These are phyloP conservation scores for Rhodomyrtus tomentosa DNA, from an alignment of 345 rosid genomes.

Conservation along the genomic window DNA sequence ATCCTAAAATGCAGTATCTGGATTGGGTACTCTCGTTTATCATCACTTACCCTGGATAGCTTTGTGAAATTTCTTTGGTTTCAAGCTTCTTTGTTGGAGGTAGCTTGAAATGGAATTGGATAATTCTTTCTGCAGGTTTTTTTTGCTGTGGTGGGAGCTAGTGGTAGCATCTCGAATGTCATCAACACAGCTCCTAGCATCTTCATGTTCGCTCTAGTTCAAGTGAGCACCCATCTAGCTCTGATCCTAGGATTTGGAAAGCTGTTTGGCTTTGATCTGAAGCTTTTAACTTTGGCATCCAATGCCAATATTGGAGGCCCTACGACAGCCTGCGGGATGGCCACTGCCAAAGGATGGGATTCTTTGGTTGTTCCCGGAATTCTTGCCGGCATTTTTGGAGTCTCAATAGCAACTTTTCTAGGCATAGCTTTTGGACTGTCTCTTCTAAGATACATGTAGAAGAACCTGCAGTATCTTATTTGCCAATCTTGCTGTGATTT, in stretches of 20 bases:
- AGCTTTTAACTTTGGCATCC: conserved; percentile 66
- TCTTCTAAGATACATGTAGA: conserved; percentile 41
- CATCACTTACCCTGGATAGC: neutral
- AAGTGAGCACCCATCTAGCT: conserved; percentile 62
- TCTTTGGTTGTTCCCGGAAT: conserved; percentile 64
- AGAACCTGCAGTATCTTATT: neutral
- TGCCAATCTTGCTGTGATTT: neutral
- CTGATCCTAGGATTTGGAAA: conserved; percentile 72
- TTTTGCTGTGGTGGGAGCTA: conserved; percentile 83
- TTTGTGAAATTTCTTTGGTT: neutral
- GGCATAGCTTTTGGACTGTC: conserved; percentile 49
- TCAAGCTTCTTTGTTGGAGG: neutral
- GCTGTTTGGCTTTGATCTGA: conserved; percentile 47
- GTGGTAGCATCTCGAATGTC: conserved; percentile 73
- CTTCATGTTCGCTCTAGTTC: conserved; percentile 70
- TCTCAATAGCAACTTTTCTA: conserved; percentile 67
- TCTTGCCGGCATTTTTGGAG: conserved; percentile 72
- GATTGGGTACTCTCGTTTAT: neutral
- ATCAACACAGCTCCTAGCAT: conserved; percentile 80
- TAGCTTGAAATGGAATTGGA: neutral
- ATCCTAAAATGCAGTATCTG: neutral
- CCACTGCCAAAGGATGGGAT: conserved; percentile 76
- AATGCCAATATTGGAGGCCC: conserved; percentile 95
- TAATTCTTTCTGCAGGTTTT: conserved; percentile 38
- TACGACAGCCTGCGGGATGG: conserved; percentile 94